Evolutionary conservation across 2,329 filamentous ascomycete genomes (phyloP).

Genomic region (Knufia petricola): DNA sequence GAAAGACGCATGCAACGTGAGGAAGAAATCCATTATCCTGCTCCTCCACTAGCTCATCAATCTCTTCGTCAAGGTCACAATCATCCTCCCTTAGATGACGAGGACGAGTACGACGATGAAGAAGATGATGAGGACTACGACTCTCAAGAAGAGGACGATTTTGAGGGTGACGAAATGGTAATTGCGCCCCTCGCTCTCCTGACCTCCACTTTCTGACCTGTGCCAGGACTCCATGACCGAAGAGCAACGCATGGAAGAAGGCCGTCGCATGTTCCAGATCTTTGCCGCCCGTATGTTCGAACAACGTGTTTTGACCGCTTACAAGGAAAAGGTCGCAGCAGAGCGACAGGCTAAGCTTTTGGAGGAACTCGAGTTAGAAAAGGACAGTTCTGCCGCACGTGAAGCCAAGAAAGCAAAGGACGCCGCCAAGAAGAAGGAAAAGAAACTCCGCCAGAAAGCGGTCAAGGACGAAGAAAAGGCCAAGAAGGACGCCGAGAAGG

Average conservation of each 20-base stretch:
- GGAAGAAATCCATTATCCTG: constrained; percentile 69
- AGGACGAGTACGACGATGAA: constrained; percentile 65
- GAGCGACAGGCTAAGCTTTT: constrained; percentile 86
- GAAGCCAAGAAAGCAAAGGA: constrained; percentile 91
- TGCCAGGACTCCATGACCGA: constrained; percentile 87
- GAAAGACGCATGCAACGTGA: constrained; percentile 96
- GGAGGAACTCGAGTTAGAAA: constrained; percentile 83
- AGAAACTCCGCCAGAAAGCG: constrained; percentile 79
- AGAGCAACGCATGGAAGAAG: constrained; percentile 98
- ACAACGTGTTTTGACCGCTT: constrained; percentile 90
- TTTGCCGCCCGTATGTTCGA: constrained; percentile 99
- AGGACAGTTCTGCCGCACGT: constrained; percentile 62
- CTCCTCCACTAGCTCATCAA: constrained; percentile 49
- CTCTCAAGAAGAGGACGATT: constrained; percentile 54
- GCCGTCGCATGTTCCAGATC: constrained; percentile 97
- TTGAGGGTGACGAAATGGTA: constrained; percentile 58
- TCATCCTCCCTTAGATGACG: constrained; percentile 64
- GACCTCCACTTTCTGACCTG: constrained; percentile 29
- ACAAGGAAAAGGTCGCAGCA: constrained; percentile 89
- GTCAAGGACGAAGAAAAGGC: constrained; percentile 85
- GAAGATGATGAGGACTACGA: constrained; percentile 62
- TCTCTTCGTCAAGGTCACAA: constrained; percentile 60
- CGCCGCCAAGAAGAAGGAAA: constrained; percentile 91
- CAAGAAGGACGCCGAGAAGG: constrained; percentile 76
- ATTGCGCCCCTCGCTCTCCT: constrained; percentile 15